Evolutionary conservation across 768 basidiomycete species (phyloP).

Genomic region (Hypholoma sublateritium): DNA sequence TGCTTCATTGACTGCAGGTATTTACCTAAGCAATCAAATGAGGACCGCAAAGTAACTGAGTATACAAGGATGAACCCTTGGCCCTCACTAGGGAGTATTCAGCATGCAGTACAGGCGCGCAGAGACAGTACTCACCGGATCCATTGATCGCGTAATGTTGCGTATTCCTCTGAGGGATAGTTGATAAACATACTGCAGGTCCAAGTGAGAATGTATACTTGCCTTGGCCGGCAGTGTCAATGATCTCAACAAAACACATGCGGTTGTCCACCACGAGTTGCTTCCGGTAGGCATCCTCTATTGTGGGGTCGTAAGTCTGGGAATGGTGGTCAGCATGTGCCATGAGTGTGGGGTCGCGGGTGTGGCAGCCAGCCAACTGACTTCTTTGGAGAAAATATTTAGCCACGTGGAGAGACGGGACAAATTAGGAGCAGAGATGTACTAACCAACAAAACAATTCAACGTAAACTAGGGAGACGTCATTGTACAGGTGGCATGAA

Average conservation of each 20-base stretch:
- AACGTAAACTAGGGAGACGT: slow-evolving; percentile 75
- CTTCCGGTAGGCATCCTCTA: slow-evolving; percentile 97
- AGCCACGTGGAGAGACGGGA: not conserved
- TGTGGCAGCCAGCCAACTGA: slow-evolving; percentile 26
- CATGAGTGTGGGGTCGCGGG: slow-evolving; percentile 7
- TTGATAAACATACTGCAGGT: slow-evolving; percentile 16
- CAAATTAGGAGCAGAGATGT: slow-evolving; percentile 6
- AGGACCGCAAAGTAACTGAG: slow-evolving; percentile 91
- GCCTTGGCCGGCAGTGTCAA: slow-evolving; percentile 98
- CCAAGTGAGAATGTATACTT: slow-evolving; percentile 25
- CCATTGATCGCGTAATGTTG: slow-evolving; percentile 96
- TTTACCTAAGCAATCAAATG: slow-evolving; percentile 86
- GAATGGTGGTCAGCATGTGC: slow-evolving; percentile 15
- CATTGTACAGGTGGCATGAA: slow-evolving; percentile 4
- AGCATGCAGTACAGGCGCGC: slow-evolving; percentile 4
- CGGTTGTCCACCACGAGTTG: slow-evolving; percentile 92
- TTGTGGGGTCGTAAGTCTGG: slow-evolving; percentile 96
- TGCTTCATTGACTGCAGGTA: slow-evolving; percentile 91
- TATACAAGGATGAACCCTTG: slow-evolving; percentile 97
- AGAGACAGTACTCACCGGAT: slow-evolving; percentile 74
- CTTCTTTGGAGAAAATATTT: slow-evolving; percentile 47
- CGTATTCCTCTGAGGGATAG: slow-evolving; percentile 80
- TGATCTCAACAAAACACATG: slow-evolving; percentile 95
- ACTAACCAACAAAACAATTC: slow-evolving; percentile 93
- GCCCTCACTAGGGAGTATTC: slow-evolving; percentile 65